Base-by-base conservation (phyloP, 371 early-diverging fungal genomes). In the Lichtheimia corymbifera region DNA sequence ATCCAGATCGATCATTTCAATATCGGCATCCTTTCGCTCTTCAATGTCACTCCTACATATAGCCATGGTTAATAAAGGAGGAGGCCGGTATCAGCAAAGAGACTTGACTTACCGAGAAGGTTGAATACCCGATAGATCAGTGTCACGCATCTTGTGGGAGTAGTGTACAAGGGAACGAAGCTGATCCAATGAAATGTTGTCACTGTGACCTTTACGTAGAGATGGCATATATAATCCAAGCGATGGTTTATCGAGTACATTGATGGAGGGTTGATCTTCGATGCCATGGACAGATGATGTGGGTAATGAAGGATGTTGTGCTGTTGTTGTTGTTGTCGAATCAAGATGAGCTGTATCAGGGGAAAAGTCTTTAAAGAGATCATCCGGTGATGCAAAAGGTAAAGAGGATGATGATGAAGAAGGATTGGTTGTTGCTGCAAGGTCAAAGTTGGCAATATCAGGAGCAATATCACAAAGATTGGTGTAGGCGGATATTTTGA, bases 381-480 rank as follows among this genome's bases (percentile, higher is more conserved):
- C 70, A 25, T 67, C 49, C 4, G 70, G 67, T 24, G 61, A 41
- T 25, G 53, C 35, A 35, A 35, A 35, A 11, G 35, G 35, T 35
- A 35, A 35, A 9, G 28, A 28, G 7, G 35, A 2, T 11, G 35
- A 11, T 11, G 9, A 9, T 35, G 35, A 22, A 1, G 22, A 22
- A 22, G 22, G 22, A 22, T 35, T 35, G 35, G 35, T 35, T 35
- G 35, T 35, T 35, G 35, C 61, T 5, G 54, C 63, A 5, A 52
- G 18, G 2, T 59, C 49, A 17, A 74, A 60, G 54, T 64, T 62
- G 14, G 56, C 22, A 49, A 64, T 50, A 40, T 79, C 77, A 3
- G 77, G 71, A 6, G 75, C 74, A 61, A 79, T 68, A 35, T 79
- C 80, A 50, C 77, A 76, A 35, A 79, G 45, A 17, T 69, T 67